Evolutionary conservation across 768 basidiomycete species (phyloP), one percentile per base, ranked within the genome.

Genomic region (Suillus clintonianus): DNA sequence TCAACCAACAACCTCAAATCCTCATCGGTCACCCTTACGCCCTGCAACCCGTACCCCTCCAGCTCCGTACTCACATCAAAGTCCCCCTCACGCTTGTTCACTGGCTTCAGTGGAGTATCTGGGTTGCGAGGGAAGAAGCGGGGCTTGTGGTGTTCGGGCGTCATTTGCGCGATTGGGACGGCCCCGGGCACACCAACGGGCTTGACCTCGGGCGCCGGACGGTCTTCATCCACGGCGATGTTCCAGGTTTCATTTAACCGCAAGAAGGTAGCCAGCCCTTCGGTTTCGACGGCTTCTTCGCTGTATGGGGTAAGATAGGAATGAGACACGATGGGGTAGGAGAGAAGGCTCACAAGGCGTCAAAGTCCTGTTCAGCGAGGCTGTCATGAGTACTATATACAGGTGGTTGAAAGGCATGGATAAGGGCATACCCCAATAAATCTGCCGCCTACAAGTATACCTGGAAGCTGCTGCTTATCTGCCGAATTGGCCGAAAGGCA

Each of bases 391-490:
- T 36, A 70, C 60, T n/a, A 17, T 63, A 42, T 14, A 19, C 17
- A 30, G 48, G 36, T 9, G 45, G 42, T 32, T 57, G 32, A n/a
- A 65, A 39, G 51, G 53, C 37, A 47, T 61, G 54, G 62, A 19
- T 59, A 58, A 61, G 27, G 39, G 82, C 89, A 65, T 78, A 94
- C 92, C 34, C 93, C 93, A 55, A 88, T 88, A 71, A 85, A 95
- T 62, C 80, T 83, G 42, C 86, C 86, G 4, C 93, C 93, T 42
- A 95, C 83, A 7, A 95, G 85, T 47, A 94, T 88, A 3, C 93
- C 94, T 27, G 93, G 93, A 5, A 95, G 80, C 68, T 92, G 91
- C 67, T 92, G 91, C 68, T 94, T 93, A 73, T 87, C 94, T 92
- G 71, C 14, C 48, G 61, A 4, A 68, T 32, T 59, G 17, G 47